Conservation (phyloP, 495 filamentous ascomycete species). For the Evansstolkia leycettana region DNA sequence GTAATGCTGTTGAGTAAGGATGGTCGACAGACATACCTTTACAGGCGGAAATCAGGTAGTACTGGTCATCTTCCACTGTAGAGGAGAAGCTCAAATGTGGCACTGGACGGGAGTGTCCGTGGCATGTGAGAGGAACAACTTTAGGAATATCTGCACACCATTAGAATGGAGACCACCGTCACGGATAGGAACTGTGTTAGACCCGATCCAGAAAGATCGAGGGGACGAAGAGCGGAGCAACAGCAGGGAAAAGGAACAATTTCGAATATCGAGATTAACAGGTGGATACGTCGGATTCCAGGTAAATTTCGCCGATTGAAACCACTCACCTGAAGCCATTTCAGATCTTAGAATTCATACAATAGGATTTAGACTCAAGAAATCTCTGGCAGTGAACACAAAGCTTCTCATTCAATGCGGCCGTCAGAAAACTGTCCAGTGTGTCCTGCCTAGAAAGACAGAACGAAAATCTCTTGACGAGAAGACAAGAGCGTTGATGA, state of each 20-base stretch:
- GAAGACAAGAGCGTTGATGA: constrained; percentile 6
- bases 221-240: background rate
- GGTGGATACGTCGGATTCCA: background rate
- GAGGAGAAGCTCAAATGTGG: constrained; percentile 91
- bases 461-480: constrained; percentile 1
- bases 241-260: too few relatives aligned
- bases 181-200: too few relatives aligned
- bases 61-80: constrained; percentile 72
- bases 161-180: constrained; percentile 5
- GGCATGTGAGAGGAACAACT: constrained; percentile 86
- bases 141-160: constrained; percentile 43
- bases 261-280: too few relatives aligned
- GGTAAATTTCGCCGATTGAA: too few relatives aligned
- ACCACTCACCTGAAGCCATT: constrained; percentile 10
- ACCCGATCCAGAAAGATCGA: background rate
- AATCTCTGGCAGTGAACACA: background rate
- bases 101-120: constrained; percentile 92
- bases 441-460: constrained; percentile 5
- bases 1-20: too few relatives aligned
- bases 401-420: constrained; percentile 4
- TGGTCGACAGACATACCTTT: too few relatives aligned
- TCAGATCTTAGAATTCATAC: constrained; percentile 3
- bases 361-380: constrained; percentile 1
- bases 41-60: constrained; percentile 95
- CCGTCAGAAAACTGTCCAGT: constrained; percentile 7